These are phyloP conservation scores for Naganishia liquefaciens DNA, from an alignment of 1,284 basidiomycete species.

Conservation along the genomic window DNA sequence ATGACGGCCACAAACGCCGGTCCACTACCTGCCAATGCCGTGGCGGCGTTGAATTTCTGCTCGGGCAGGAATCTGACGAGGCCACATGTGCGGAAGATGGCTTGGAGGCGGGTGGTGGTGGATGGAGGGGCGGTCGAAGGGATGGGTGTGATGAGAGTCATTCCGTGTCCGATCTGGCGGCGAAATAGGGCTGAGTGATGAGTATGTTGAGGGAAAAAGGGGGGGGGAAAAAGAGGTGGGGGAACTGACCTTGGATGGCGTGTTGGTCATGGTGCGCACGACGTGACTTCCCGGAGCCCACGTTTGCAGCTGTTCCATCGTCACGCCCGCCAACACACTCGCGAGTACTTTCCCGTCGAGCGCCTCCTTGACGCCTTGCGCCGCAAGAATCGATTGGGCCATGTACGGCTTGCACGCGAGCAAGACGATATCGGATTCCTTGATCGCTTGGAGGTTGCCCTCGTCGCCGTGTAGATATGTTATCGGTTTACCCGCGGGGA, in stretches of 20 bases:
- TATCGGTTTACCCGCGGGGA: conserved; percentile 61
- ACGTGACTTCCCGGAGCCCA: conserved; percentile 64
- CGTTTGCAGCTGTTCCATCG: conserved; percentile 73
- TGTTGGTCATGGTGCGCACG: conserved; percentile 98
- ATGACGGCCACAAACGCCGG: conserved; percentile 97
- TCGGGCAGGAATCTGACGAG: conserved; percentile 91
- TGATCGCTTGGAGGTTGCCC: conserved; percentile 70
- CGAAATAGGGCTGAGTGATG: no score
- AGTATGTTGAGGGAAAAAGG: no score
- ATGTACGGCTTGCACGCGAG: conserved; percentile 94
- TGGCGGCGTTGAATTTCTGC: conserved; percentile 97
- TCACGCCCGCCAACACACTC: conserved; percentile 94
- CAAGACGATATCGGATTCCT: conserved; percentile 78
- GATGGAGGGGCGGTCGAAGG: conserved; percentile 53
- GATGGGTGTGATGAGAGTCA: conserved; percentile 84
- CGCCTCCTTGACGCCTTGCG: conserved; percentile 81
- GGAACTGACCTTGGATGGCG: conserved; percentile 93
- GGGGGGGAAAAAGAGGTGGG: no score
- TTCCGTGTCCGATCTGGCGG: conserved; percentile 86
- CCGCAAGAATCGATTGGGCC: conserved; percentile 71
- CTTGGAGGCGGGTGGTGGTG: conserved; percentile 75
- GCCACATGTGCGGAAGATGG: conserved; percentile 93
- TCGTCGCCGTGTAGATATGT: conserved; percentile 65
- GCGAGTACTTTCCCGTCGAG: conserved; percentile 87
- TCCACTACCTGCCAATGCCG: conserved; percentile 91